These are phyloP conservation scores for Cutaneotrichosporon sp. DNA, from an alignment of 1,284 basidiomycete species.

Conservation along the genomic window DNA sequence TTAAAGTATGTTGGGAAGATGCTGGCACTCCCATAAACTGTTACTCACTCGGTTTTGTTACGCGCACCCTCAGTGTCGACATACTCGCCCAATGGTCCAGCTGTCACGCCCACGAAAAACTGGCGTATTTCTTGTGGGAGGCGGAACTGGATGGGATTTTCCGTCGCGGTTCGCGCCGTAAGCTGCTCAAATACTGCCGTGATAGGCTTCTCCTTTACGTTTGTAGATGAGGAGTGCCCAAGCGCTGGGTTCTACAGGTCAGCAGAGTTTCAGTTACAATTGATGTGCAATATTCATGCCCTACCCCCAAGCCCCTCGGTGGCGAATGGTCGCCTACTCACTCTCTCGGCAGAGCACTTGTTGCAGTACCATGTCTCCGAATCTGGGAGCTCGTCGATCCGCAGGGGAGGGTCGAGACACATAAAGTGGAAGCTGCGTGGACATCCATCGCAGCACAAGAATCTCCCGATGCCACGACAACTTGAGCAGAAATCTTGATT, in stretches of 20 bases:
- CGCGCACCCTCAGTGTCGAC: constrained; percentile 71
- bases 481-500: constrained; percentile 95
- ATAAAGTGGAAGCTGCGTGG: constrained; percentile 91
- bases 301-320: too few species aligned
- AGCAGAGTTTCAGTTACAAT: too few species aligned
- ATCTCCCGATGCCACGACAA: constrained; percentile 67
- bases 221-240: constrained; percentile 4
- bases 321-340: too few species aligned
- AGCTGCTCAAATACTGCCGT: constrained; percentile 33
- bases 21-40: too few species aligned
- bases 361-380: constrained; percentile 89
- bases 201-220: constrained; percentile 27
- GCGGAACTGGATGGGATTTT: constrained; percentile 65
- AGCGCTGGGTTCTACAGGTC: not conserved
- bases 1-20: too few species aligned
- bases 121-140: constrained; percentile 78
- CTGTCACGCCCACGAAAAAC: constrained; percentile 75
- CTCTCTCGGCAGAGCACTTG: constrained; percentile 40
- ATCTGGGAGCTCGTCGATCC: constrained; percentile 73
- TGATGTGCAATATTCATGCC: too few species aligned
- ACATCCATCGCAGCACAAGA: constrained; percentile 96
- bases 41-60: constrained; percentile 61
- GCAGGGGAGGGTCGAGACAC: constrained; percentile 93
- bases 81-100: constrained; percentile 69
- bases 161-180: constrained; percentile 33